Base-by-base conservation (phyloP, 768 basidiomycete species). In the Amanita pallidorosea region DNA sequence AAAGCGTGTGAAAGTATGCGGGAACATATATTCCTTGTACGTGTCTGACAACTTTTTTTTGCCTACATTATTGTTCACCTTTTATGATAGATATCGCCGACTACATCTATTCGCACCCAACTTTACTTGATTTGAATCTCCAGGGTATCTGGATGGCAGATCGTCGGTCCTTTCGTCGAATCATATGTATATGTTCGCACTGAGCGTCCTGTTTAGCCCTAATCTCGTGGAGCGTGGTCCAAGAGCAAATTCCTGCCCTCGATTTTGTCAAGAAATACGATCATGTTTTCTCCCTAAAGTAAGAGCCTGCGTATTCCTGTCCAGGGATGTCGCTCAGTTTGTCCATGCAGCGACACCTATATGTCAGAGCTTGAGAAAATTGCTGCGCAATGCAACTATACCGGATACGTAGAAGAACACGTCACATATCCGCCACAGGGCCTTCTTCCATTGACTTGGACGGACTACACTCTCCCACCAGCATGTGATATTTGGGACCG, bases 101-200 rank as follows among this genome's bases (percentile, higher is more conserved):
- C 65, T 83, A 72, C 59, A 84, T 89, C 42, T 85, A 80, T 56
- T 72, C 75, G 31, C 67, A 86, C 41, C 75, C 81, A 1, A 60
- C 54, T 0, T 60, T 63, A 0, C 63, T 88, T 7, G 74, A 78
- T 38, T 69, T 88, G 17, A 65, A 72, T 27, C 69, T 88, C 22
- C 78, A 80, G 57, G 86, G 85, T 3, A 77, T 83, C 38, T 88
- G 84, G 81, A 76, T 86, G 22, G 69, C 72, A 23, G 84, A 88
- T 65, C 82, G 85, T 85, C 57, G 62, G 81, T 56, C 25, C 5
- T 23, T 18, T 29, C 20, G 11, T 38, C 33, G 23, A 33, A 33
- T 13, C 33, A 33, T 33, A 34, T 41, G 31, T 12, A 47, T 23
- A 17, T 9, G 15, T 18, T 13, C 15, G n/a, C 11, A 7, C n/a